Base-by-base conservation (phyloP, 257 asterid genomes). In the Penstemon eatonii region DNA sequence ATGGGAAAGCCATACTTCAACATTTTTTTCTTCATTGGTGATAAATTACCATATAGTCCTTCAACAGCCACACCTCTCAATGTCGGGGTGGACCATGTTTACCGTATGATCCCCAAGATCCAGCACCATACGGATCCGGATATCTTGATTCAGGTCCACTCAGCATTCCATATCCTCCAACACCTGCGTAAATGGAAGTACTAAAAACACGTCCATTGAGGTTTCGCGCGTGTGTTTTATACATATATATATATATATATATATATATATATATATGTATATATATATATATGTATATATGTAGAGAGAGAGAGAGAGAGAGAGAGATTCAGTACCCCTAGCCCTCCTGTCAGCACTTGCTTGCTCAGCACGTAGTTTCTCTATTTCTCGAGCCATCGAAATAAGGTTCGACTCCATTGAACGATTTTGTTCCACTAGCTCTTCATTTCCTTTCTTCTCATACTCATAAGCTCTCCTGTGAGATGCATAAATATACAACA, bases 371-470 rank as follows among this genome's bases (percentile, higher is more conserved):
- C 88, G 91, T 60, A 94, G 79, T 76, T 82, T 84, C 79, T 94
- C 99, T 40, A 89, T 79, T 76, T 94, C 97, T 61, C 95, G 93
- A 75, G 99, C 95, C 97, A 87, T 84, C 36, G 90, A 81, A 63
- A 89, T 71, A 36, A 93, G 88, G 81, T 88, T 87, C 51, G 80
- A 83, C 85, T 88, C 94, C 93, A 92, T 70, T 7, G 85, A 68
- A 56, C 81, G 82, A 75, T 87, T 93, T 77, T 88, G 95, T 67
- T 85, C 96, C 61, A 77, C 76, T 70, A 88, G 67, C 68, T 85
- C 96, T 64, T 81, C 88, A 46, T 87, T 90, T 63, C 85, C 84
- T 76, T 90, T 86, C 83, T 90, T 90, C 87, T 90, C 97, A 74
- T 78, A 83, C 58, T 88, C 97, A 19, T 57, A 84, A 8, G 71